Evolutionary conservation across 495 filamentous ascomycete genomes (phyloP).

Genomic region (Talaromyces thailandensis): DNA sequence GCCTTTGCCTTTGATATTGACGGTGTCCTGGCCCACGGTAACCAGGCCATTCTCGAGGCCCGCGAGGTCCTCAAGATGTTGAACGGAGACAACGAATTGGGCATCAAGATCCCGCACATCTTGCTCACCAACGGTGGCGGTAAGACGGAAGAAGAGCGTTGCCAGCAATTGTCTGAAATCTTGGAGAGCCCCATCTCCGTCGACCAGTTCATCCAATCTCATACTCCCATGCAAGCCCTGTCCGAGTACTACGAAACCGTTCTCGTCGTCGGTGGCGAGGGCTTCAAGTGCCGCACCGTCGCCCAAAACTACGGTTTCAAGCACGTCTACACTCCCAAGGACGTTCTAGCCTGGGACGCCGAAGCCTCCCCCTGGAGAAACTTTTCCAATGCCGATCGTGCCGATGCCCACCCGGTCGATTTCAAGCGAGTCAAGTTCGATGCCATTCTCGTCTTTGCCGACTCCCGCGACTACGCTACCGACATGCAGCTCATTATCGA

Average conservation of each 20-base stretch:
- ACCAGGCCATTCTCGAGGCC: slow-evolving; percentile 70
- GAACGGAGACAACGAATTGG: slow-evolving; percentile 79
- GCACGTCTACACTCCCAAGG: slow-evolving; percentile 80
- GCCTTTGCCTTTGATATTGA: slow-evolving; percentile 93
- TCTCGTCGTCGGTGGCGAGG: slow-evolving; percentile 80
- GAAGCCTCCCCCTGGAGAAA: slow-evolving; percentile 74
- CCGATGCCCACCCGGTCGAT: slow-evolving; percentile 57
- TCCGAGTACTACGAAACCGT: slow-evolving; percentile 74
- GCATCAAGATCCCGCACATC: slow-evolving; percentile 83
- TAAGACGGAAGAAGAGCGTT: slow-evolving; percentile 78
- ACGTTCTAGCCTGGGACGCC: slow-evolving; percentile 79
- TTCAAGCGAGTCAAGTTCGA: slow-evolving; percentile 67
- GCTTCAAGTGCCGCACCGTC: slow-evolving; percentile 77
- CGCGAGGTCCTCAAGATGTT: slow-evolving; percentile 76
- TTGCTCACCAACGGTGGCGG: slow-evolving; percentile 92
- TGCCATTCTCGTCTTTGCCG: slow-evolving; percentile 74
- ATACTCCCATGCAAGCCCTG: slow-evolving; percentile 90
- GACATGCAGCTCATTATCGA: slow-evolving; percentile 84
- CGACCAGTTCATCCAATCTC: slow-evolving; percentile 87
- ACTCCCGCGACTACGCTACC: slow-evolving; percentile 75
- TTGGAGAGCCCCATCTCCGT: slow-evolving; percentile 67
- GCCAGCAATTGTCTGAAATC: slow-evolving; percentile 64
- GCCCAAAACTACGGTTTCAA: slow-evolving; percentile 85
- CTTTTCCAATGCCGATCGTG: slow-evolving; percentile 58
- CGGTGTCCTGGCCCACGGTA: slow-evolving; percentile 76